These are phyloP conservation scores for Onygena corvina DNA, from an alignment of 2,329 filamentous ascomycete species.

Conservation along the genomic window DNA sequence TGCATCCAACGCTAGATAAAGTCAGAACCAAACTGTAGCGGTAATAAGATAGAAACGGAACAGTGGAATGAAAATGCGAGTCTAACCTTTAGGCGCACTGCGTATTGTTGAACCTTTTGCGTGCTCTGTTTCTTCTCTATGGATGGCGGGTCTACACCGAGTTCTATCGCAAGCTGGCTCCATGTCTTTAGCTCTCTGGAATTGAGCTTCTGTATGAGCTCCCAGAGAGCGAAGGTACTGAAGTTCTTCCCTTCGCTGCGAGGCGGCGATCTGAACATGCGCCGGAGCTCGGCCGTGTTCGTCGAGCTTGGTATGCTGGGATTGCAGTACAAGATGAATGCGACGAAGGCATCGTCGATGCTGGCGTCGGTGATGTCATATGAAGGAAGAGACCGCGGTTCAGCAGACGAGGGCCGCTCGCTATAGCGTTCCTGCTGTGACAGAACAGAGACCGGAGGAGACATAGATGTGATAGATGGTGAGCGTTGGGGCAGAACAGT, in stretches of 20 bases:
- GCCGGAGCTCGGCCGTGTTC: slow-evolving; percentile 59
- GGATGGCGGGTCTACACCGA: slow-evolving; percentile 81
- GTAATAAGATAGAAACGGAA: slow-evolving; percentile 11
- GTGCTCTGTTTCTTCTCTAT: slow-evolving; percentile 73
- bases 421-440: slow-evolving; percentile 21
- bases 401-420: slow-evolving; percentile 22
- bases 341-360: slow-evolving; percentile 70
- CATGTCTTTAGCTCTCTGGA: slow-evolving; percentile 81
- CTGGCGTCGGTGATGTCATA: slow-evolving; percentile 55
- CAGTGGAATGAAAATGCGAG: background rate
- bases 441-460: slow-evolving; percentile 24
- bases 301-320: slow-evolving; percentile 59
- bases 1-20: slow-evolving; percentile 73
- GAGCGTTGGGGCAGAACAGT: slow-evolving; percentile 20
- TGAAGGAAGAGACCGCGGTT: slow-evolving; percentile 49
- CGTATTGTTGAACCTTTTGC: slow-evolving; percentile 91
- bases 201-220: slow-evolving; percentile 67
- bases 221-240: slow-evolving; percentile 61
- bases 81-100: slow-evolving; percentile 72
- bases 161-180: slow-evolving; percentile 71
- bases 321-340: slow-evolving; percentile 85
- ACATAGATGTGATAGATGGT: slow-evolving; percentile 31
- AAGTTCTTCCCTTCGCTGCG: slow-evolving; percentile 82
- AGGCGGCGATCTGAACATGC: slow-evolving; percentile 66
- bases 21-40: slow-evolving; percentile 9